Evolutionary conservation across 139 green algal genomes (phyloP).

Genomic region (Tetradesmus obliquus): DNA sequence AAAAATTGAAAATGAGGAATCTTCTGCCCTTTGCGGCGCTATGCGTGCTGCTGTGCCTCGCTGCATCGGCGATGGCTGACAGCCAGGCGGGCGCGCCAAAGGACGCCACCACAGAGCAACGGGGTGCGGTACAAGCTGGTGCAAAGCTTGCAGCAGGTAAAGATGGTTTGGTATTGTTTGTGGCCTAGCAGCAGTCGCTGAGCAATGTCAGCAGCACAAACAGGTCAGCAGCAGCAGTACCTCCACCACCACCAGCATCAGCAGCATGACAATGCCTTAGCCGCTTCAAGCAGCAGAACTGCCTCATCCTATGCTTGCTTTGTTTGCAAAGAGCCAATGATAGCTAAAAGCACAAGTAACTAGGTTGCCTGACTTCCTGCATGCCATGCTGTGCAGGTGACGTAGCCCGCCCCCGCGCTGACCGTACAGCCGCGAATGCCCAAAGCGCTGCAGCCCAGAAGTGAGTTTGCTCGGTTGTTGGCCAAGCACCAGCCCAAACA

Average conservation of each 20-base stretch:
- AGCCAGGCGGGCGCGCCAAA: background rate
- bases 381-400: background rate
- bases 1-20: background rate
- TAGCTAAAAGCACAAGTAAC: too few relatives aligned
- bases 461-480: background rate
- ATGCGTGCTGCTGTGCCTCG: background rate
- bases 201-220: too few relatives aligned
- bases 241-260: background rate
- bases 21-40: background rate
- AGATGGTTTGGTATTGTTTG: background rate
- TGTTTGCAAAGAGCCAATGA: too few relatives aligned
- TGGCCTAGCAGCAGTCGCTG: background rate
- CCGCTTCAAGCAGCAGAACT: too few relatives aligned
- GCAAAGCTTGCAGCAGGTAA: background rate
- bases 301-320: too few relatives aligned
- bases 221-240: background rate
- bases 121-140: background rate
- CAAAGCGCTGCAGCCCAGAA: background rate
- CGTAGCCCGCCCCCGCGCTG: too few relatives aligned
- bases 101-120: background rate
- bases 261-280: background rate
- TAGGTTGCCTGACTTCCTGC: background rate
- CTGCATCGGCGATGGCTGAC: background rate
- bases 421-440: background rate
- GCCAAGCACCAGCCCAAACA: too few relatives aligned